Percentiles rank a stretch among this genome's conserved stretches.
Conservation (phyloP, 768 basidiomycete species). For the Xanthoconium stramineum region DNA sequence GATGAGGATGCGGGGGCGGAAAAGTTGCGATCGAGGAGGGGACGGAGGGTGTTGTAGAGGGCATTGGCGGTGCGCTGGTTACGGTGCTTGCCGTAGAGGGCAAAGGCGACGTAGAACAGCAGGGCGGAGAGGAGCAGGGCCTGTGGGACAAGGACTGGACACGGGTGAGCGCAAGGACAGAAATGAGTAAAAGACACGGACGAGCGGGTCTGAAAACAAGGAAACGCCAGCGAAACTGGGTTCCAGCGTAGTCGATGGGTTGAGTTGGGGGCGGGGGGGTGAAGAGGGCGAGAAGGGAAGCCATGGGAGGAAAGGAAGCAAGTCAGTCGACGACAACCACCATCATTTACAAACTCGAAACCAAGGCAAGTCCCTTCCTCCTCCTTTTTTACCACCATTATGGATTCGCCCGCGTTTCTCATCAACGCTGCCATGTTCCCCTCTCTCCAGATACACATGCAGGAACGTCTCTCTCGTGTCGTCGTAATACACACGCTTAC, state of each 20-base stretch:
- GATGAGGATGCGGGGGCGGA: conserved; percentile 53
- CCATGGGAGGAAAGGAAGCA: neutral
- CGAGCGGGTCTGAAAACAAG: conserved; percentile 80
- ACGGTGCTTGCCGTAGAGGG: conserved; percentile 54
- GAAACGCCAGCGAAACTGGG: conserved; percentile 69
- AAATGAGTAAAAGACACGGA: conserved; percentile 26
- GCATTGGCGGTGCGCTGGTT: conserved; percentile 61
- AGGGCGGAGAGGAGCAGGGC: conserved; percentile 50
- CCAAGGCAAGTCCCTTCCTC: conserved; percentile 14
- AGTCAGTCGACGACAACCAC: neutral
- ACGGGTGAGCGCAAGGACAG: neutral
- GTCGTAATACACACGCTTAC: neutral
- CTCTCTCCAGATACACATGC: conserved; percentile 29
- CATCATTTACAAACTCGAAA: neutral
- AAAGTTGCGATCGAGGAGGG: conserved; percentile 70
- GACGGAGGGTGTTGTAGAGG: conserved; percentile 62
- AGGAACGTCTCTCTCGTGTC: conserved; percentile 20
- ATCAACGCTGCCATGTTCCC: conserved; percentile 17
- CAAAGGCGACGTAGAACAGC: conserved; percentile 53
- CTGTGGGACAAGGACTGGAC: conserved; percentile 64
- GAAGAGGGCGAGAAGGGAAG: conserved; percentile 20
- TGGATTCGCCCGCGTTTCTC: conserved; percentile 26
- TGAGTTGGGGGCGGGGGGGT: conserved; percentile 5
- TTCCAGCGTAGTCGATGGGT: conserved; percentile 60
- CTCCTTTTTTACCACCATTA: conserved; percentile 4